Percentiles rank a stretch among this genome's conserved stretches.
These are phyloP conservation scores for Mucor velutinosus DNA, from an alignment of 371 early-diverging fungal species.

Conservation along the genomic window DNA sequence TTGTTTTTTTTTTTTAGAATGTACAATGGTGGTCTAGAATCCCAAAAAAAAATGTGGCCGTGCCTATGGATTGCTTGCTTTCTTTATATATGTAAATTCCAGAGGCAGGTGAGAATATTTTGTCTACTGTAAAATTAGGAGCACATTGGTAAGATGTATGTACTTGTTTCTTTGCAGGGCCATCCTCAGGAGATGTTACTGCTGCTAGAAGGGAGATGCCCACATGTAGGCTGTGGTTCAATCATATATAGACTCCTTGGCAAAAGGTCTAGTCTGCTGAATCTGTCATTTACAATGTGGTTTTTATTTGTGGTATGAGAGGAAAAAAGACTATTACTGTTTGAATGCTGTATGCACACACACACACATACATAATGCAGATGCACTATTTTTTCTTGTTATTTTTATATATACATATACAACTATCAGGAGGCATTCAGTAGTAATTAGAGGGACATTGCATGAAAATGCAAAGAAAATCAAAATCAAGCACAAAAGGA, in stretches of 20 bases:
- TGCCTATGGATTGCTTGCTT: not conserved
- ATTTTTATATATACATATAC: conserved; percentile 1
- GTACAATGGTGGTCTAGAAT: not conserved
- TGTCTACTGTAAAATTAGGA: not conserved
- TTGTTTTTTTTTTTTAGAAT: not conserved
- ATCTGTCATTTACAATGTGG: not conserved
- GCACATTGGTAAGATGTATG: not conserved
- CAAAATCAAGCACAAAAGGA: not conserved
- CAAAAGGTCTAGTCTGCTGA: not conserved
- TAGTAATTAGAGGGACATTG: conserved; percentile 1
- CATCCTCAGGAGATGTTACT: not conserved
- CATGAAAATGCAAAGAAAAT: not conserved
- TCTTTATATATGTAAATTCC: not conserved
- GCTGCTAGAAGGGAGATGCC: not conserved
- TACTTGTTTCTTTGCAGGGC: not conserved
- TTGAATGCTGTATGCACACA: not conserved
- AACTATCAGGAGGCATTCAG: not conserved
- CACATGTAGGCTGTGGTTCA: not conserved
- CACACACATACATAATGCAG: not conserved
- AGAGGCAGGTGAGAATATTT: not conserved
- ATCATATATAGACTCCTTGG: not conserved
- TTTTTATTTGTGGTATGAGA: not conserved
- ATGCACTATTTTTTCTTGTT: not conserved
- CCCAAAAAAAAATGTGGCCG: not conserved
- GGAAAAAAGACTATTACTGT: not conserved